Conservation (phyloP, 805 yeast genomes). For the Saccharomycopsis capsularis region DNA sequence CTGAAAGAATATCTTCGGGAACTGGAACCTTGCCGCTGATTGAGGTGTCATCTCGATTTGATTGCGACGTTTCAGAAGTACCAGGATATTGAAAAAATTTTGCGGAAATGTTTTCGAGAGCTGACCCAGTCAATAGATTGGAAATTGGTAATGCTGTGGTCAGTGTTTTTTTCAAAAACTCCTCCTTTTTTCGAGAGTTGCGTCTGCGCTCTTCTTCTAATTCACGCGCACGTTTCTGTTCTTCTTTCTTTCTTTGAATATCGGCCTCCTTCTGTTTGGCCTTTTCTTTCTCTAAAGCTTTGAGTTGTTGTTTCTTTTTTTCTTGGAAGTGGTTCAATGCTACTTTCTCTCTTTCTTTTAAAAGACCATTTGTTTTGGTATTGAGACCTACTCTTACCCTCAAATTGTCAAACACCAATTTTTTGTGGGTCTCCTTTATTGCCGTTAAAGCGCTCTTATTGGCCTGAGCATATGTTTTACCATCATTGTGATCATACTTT, state of each 20-base stretch:
- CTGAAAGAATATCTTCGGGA: slow-evolving; percentile 42
- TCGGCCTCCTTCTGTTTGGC: slow-evolving; percentile 14
- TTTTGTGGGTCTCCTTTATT: slow-evolving; percentile 33
- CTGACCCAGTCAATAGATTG: neutral
- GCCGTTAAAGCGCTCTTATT: slow-evolving; percentile 42
- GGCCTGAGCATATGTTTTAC: slow-evolving; percentile 42
- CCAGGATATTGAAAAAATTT: slow-evolving; percentile 4
- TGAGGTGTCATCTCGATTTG: slow-evolving; percentile 13
- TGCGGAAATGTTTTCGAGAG: neutral
- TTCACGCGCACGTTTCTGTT: slow-evolving; percentile 13
- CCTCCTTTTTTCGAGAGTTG: neutral
- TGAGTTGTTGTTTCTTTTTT: slow-evolving; percentile 31
- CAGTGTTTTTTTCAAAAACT: neutral
- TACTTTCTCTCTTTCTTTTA: slow-evolving; percentile 28
- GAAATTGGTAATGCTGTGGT: neutral
- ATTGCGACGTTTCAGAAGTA: slow-evolving; percentile 14
- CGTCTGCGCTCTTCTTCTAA: slow-evolving; percentile 15
- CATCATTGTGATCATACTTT: slow-evolving; percentile 49
- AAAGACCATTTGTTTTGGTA: slow-evolving; percentile 35
- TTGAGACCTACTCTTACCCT: slow-evolving; percentile 48
- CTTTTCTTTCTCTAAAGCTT: slow-evolving; percentile 24
- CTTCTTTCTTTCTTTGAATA: slow-evolving; percentile 9
- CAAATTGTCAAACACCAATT: slow-evolving; percentile 45
- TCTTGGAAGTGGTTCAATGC: slow-evolving; percentile 34
- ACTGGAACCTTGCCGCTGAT: slow-evolving; percentile 27